Evolutionary conservation across 768 basidiomycete genomes (phyloP).

Genomic region (Filobasidium wieringae): DNA sequence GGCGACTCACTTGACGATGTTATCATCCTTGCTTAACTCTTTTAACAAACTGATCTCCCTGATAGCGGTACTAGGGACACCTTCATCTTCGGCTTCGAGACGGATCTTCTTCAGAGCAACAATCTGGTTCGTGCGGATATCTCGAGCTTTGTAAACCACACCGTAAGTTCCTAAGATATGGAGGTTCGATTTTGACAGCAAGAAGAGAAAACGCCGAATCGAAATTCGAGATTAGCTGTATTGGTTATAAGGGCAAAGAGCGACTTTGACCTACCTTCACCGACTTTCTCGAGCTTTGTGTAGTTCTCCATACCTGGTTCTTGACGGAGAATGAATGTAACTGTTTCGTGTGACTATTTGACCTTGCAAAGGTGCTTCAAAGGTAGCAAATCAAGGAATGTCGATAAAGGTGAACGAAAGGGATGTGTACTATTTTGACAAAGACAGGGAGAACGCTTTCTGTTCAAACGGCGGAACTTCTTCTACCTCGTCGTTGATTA

Average conservation of each 20-base stretch:
- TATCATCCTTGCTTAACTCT: conserved; percentile 80
- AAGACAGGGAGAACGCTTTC: too few species aligned
- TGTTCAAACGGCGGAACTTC: too few species aligned
- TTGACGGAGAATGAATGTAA: too few species aligned
- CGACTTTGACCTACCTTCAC: conserved; percentile 51
- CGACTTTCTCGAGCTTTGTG: conserved; percentile 95
- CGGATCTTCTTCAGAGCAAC: conserved; percentile 98
- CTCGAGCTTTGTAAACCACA: conserved; percentile 93
- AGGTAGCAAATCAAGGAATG: too few species aligned
- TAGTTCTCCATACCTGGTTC: conserved; percentile 53
- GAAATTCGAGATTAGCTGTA: not conserved
- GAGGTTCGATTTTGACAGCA: not conserved
- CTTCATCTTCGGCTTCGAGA: conserved; percentile 95
- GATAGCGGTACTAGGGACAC: conserved; percentile 94
- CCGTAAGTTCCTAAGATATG: conserved; percentile 83
- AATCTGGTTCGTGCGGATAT: conserved; percentile 61
- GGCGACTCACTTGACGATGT: conserved; percentile 65
- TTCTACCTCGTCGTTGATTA: too few species aligned
- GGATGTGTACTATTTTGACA: too few species aligned
- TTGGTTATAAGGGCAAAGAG: not conserved
- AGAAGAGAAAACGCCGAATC: not conserved
- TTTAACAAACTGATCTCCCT: conserved; percentile 95
- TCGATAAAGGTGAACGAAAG: too few species aligned
- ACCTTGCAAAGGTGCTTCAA: too few species aligned
- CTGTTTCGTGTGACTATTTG: too few species aligned